Evolutionary conservation across 2,329 filamentous ascomycete species (phyloP).

Genomic region (Dothistroma septosporum): DNA sequence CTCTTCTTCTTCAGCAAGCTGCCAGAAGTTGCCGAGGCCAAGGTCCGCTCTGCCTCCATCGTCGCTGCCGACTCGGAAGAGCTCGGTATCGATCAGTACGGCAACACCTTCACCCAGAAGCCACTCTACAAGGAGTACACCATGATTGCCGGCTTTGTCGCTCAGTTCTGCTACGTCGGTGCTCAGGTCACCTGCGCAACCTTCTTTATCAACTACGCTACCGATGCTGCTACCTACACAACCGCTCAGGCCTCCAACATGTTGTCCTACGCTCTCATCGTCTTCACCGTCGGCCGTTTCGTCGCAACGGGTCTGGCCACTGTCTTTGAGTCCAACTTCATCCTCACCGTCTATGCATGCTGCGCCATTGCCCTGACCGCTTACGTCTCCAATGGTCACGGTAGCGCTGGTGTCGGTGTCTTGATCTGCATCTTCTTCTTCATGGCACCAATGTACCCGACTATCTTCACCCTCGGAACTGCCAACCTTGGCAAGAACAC

Average conservation of each 20-base stretch:
- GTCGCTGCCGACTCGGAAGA: constrained; percentile 28
- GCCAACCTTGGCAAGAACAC: constrained; percentile 40
- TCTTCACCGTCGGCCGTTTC: constrained; percentile 40
- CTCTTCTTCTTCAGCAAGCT: constrained; percentile 39
- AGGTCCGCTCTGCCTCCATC: constrained; percentile 28
- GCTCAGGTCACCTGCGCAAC: constrained; percentile 37
- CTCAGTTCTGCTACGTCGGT: constrained; percentile 38
- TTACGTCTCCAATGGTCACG: constrained; percentile 33
- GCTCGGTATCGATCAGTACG: constrained; percentile 30
- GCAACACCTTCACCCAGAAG: constrained; percentile 31
- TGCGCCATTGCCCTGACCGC: constrained; percentile 35
- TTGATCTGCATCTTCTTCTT: constrained; percentile 39
- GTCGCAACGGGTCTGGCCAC: constrained; percentile 36
- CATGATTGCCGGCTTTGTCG: constrained; percentile 39
- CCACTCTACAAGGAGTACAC: constrained; percentile 40
- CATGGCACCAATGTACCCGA: constrained; percentile 38
- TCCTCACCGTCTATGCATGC: constrained; percentile 34
- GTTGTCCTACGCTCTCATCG: constrained; percentile 39
- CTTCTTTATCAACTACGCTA: constrained; percentile 42
- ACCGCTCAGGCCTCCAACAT: constrained; percentile 34
- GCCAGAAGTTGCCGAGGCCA: constrained; percentile 32
- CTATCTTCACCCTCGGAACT: constrained; percentile 40
- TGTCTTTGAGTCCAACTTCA: constrained; percentile 37
- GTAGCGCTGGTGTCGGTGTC: constrained; percentile 32
- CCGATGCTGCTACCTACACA: constrained; percentile 32